Base-by-base conservation (phyloP, 2,329 filamentous ascomycete species). In the Ceratocystiopsis sp. region DNA sequence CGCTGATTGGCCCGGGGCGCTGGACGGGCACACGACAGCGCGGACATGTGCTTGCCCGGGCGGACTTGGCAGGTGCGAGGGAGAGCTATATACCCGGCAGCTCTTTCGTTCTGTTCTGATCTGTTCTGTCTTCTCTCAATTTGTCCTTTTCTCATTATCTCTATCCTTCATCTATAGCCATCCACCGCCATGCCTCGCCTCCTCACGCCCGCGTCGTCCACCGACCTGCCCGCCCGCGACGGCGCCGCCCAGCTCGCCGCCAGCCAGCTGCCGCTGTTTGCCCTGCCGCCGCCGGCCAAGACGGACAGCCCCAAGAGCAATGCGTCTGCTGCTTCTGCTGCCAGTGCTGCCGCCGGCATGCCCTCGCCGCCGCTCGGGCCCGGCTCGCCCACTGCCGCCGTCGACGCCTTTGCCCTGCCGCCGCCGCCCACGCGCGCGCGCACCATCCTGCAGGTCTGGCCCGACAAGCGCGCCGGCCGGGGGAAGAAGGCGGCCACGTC, bases 391-490 rank as follows among this genome's bases (percentile, higher is more conserved):
- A 78, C 75, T 50, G 72, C n/a, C n/a, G n/a, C n/a, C n/a, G n/a
- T n/a, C n/a, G n/a, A 77, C 51, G 66, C 71, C 40, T 93, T 94
- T 58, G 73, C 82, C 11, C 72, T 98, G 15, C 91, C 91, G 17
- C 91, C 91, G 11, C 91, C 89, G 15, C 91, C 91, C 0, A 94
- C 87, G 3, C 72, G 89, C 49, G 84, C 85, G 37, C 80, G 89
- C 54, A 96, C 93, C 65, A 96, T 98, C 57, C 96, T 96, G 46
- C 89, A 96, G 63, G 25, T 36, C n/a, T 12, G 17, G 19, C 4
- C n/a, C 18, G 13, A 38, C 19, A 17, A 32, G 12, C 7, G 29
- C 29, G 45, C 39, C 11, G 11, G 36, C 29, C 42, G 36, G 34
- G 42, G 42, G 12, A 43, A 34, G 45, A 44, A 25, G 56, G 29